phyloP scores from a whole-genome alignment of 1,284 basidiomycete genomes.

The Leucoagaricus sp. region DNA sequence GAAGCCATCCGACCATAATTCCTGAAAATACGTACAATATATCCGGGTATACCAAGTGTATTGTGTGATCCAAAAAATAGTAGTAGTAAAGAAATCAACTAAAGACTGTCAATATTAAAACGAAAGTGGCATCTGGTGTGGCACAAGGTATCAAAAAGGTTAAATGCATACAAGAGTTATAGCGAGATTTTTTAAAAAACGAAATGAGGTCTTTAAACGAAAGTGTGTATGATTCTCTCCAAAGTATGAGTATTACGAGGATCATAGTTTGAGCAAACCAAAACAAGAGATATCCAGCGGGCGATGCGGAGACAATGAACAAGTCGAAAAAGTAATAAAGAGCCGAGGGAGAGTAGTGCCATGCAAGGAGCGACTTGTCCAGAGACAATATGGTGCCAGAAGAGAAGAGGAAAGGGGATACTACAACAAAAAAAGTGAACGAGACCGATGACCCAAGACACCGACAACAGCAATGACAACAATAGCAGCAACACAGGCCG shows the following conservation, averaged over 20 bases:
- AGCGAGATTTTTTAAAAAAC: slow-evolving; percentile 11
- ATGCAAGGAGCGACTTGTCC: background rate
- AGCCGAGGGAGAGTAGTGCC: background rate
- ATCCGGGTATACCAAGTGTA: background rate
- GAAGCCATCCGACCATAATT: background rate
- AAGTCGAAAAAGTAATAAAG: background rate
- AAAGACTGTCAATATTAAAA: slow-evolving; percentile 1
- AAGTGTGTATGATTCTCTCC: slow-evolving; percentile 17
- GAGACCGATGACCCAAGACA: background rate
- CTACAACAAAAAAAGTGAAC: slow-evolving; percentile 14
- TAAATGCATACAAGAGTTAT: slow-evolving; percentile 23
- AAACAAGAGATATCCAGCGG: background rate
- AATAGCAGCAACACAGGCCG: background rate
- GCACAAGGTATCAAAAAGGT: slow-evolving; percentile 18
- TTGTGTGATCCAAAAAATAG: background rate
- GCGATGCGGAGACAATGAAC: background rate
- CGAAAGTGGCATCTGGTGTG: slow-evolving; percentile 11
- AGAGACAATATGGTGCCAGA: background rate
- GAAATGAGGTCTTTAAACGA: slow-evolving; percentile 12
- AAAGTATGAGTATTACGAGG: slow-evolving; percentile 21
- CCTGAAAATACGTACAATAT: background rate
- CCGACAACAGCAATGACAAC: background rate
- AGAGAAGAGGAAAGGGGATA: slow-evolving; percentile 5
- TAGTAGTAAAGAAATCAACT: background rate
- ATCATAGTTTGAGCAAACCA: slow-evolving; percentile 24